A percentile compares a stretch with the other conserved stretches of the same genome.
These are phyloP conservation scores for Beauveria rudraprayagi DNA, from an alignment of 2,329 filamentous ascomycete genomes.

Conservation along the genomic window DNA sequence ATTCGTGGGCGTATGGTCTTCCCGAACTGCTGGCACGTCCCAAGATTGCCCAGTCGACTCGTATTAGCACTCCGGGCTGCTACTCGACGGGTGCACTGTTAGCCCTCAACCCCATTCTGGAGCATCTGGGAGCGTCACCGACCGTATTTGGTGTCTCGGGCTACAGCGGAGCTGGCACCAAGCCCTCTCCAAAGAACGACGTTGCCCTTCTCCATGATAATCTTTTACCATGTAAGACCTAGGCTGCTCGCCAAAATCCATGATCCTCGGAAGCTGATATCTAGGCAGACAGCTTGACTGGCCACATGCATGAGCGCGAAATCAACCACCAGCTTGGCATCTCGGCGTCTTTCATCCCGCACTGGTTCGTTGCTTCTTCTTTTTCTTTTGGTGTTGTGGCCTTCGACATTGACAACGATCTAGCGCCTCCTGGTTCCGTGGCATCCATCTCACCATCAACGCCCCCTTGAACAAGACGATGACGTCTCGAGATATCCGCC, in stretches of 20 bases:
- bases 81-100: slow-evolving; percentile 92
- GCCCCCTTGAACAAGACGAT: slow-evolving; percentile 81
- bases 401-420: background rate
- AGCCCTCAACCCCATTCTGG: slow-evolving; percentile 74
- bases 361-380: slow-evolving; percentile 40
- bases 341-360: slow-evolving; percentile 78
- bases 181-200: slow-evolving; percentile 91
- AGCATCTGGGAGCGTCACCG: slow-evolving; percentile 67
- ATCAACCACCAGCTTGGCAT: slow-evolving; percentile 71
- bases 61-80: slow-evolving; percentile 90
- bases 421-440: slow-evolving; percentile 84
- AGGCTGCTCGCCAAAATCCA: background rate
- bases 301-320: slow-evolving; percentile 91
- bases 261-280: background rate
- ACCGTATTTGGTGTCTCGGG: slow-evolving; percentile 86
- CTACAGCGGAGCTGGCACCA: slow-evolving; percentile 91
- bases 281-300: slow-evolving; percentile 41
- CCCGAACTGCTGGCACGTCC: slow-evolving; percentile 75
- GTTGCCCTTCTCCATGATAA: slow-evolving; percentile 76
- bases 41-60: slow-evolving; percentile 67
- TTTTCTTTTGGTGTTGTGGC: background rate
- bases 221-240: slow-evolving; percentile 58
- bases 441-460: slow-evolving; percentile 85
- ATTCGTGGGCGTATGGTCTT: slow-evolving; percentile 79
- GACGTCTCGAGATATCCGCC: slow-evolving; percentile 84